Percentiles rank a stretch among this genome's conserved stretches.
Evolutionary conservation across 495 filamentous ascomycete genomes (phyloP).

Genomic region (Articulospora tetracladia): DNA sequence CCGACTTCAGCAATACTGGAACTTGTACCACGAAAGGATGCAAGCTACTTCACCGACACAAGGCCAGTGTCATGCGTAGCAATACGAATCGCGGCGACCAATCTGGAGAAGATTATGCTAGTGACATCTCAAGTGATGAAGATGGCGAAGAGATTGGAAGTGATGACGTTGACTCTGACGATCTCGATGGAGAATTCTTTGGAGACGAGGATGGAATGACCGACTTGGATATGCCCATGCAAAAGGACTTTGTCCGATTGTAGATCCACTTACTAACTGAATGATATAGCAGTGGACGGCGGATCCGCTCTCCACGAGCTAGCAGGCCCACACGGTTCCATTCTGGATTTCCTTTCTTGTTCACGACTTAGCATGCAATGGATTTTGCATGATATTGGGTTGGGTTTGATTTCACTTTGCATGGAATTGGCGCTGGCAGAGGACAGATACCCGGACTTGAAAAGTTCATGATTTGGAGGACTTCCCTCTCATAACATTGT

Average conservation of each 20-base stretch:
- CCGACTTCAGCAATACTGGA: conserved; percentile 90
- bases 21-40: conserved; percentile 79
- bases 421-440: neutral
- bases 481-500: neutral
- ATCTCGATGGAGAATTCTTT: conserved; percentile 54
- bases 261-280: conserved; percentile 4
- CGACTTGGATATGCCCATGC: conserved; percentile 53
- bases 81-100: conserved; percentile 19
- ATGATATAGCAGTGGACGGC: neutral
- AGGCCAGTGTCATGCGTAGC: conserved; percentile 63
- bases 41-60: conserved; percentile 81
- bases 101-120: conserved; percentile 53
- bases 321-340: neutral
- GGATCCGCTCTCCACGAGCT: neutral
- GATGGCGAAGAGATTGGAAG: conserved; percentile 74
- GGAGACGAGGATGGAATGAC: conserved; percentile 37
- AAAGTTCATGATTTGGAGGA: neutral
- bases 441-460: neutral
- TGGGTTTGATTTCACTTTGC: conserved; percentile 10
- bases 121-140: conserved; percentile 81
- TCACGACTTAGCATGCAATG: neutral
- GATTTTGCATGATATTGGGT: conserved; percentile 1
- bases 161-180: conserved; percentile 88
- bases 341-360: conserved; percentile 1
- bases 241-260: conserved; percentile 67